Conservation (phyloP, 768 basidiomycete genomes). For the Leucocoprinus birnbaumii region DNA sequence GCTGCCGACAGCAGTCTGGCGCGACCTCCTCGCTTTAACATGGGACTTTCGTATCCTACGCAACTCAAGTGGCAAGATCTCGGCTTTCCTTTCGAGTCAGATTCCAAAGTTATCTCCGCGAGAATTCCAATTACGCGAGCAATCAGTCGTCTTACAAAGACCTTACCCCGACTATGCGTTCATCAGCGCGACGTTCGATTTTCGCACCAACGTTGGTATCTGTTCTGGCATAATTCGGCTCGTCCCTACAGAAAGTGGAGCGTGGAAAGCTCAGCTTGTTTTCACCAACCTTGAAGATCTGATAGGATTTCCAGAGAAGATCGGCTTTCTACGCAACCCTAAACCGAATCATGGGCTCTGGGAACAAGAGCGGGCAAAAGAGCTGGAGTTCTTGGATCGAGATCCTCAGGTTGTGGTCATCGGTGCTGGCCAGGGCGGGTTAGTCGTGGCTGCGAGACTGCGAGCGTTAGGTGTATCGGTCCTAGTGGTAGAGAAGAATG, state of each 20-base stretch:
- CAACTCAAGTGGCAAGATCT: conserved; percentile 31
- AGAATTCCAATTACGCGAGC: conserved; percentile 27
- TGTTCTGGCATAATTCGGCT: conserved; percentile 44
- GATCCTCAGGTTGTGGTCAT: conserved; percentile 55
- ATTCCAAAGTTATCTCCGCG: conserved; percentile 26
- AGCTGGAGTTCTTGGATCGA: conserved; percentile 36
- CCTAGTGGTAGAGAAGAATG: conserved; percentile 56
- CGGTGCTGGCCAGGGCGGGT: conserved; percentile 60
- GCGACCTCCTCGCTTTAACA: conserved; percentile 50
- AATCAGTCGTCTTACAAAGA: conserved; percentile 25
- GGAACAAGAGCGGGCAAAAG: conserved; percentile 35
- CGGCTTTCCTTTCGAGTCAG: conserved; percentile 34
- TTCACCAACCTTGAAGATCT: conserved; percentile 50
- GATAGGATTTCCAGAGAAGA: conserved; percentile 38
- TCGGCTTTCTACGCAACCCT: conserved; percentile 35
- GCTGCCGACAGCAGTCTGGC: conserved; percentile 34
- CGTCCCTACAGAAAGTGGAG: conserved; percentile 30
- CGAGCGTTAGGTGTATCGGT: conserved; percentile 49
- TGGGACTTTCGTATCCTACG: conserved; percentile 51
- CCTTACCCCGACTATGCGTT: conserved; percentile 42
- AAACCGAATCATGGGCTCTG: conserved; percentile 47
- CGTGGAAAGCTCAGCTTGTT: conserved; percentile 52
- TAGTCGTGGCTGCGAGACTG: conserved; percentile 59
- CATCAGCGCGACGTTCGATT: conserved; percentile 44
- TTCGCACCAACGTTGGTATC: conserved; percentile 38